Percentiles rank a stretch among this genome's conserved stretches.
These are phyloP conservation scores for Boechera retrofracta DNA, from an alignment of 345 rosid genomes.

Conservation along the genomic window DNA sequence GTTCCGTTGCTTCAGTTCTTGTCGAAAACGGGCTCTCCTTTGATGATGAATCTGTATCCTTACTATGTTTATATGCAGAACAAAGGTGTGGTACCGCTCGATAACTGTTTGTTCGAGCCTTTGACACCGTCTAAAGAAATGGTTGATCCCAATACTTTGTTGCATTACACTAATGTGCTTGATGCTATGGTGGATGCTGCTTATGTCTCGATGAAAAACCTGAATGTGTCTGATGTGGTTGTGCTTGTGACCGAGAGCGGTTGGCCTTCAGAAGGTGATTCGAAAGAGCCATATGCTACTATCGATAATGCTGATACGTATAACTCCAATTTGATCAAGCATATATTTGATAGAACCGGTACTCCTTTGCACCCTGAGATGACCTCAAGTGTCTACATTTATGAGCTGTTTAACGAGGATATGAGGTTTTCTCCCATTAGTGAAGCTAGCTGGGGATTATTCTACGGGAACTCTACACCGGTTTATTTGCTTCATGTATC, in stretches of 20 bases:
- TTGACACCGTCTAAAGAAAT: conserved; percentile 89
- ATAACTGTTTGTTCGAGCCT: conserved; percentile 84
- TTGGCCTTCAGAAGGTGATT: conserved; percentile 89
- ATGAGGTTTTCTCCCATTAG: conserved; percentile 72
- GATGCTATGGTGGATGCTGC: conserved; percentile 98
- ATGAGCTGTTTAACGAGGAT: conserved; percentile 94
- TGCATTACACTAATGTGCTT: conserved; percentile 91
- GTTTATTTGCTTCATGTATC: conserved; percentile 91
- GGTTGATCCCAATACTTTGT: conserved; percentile 96
- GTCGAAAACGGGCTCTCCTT: conserved; percentile 76
- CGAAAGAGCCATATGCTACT: conserved; percentile 87
- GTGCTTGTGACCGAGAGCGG: conserved; percentile 89
- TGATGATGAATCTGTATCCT: conserved; percentile 98
- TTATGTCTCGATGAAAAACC: conserved; percentile 86
- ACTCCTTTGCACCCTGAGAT: conserved; percentile 90
- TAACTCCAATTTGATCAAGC: conserved; percentile 90
- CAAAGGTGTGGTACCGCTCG: conserved; percentile 95
- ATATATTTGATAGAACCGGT: conserved; percentile 75
- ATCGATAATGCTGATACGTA: conserved; percentile 84
- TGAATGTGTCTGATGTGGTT: conserved; percentile 75
- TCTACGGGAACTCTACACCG: conserved; percentile 78
- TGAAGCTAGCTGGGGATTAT: conserved; percentile 94
- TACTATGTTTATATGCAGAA: conserved; percentile 96
- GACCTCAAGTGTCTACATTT: conserved; percentile 76
- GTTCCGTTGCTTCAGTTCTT: conserved; percentile 80